These are phyloP conservation scores for Boletus barrowsii DNA, from an alignment of 768 basidiomycete genomes.

Conservation along the genomic window DNA sequence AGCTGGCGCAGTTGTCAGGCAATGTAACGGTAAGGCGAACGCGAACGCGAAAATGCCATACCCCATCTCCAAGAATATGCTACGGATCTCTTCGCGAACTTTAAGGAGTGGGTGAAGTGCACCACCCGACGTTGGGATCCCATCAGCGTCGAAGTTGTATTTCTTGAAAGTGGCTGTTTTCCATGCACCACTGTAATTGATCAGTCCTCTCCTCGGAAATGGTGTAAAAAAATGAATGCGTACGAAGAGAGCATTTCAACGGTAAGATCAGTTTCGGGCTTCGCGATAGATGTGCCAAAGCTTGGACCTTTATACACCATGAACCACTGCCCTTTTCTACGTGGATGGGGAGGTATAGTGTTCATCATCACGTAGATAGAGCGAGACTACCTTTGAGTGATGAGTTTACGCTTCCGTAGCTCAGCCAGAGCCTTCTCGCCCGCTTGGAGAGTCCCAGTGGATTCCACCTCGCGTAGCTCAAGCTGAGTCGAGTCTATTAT, in stretches of 20 bases:
- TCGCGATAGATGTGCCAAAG: slow-evolving; percentile 88
- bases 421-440: slow-evolving; percentile 86
- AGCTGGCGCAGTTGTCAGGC: slow-evolving; percentile 47
- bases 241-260: slow-evolving; percentile 93
- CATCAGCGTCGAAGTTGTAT: slow-evolving; percentile 98
- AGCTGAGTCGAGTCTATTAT: slow-evolving; percentile 75
- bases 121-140: slow-evolving; percentile 83
- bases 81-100: slow-evolving; percentile 95
- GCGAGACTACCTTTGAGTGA: slow-evolving; percentile 65
- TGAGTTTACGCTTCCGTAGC: slow-evolving; percentile 87
- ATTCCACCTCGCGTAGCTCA: slow-evolving; percentile 70
- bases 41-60: slow-evolving; percentile 34
- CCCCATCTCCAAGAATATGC: slow-evolving; percentile 99
- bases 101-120: slow-evolving; percentile 95
- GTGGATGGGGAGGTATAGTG: slow-evolving; percentile 1
- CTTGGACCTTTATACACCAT: slow-evolving; percentile 77
- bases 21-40: neutral
- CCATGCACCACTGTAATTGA: slow-evolving; percentile 75
- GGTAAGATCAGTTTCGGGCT: slow-evolving; percentile 95
- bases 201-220: neutral
- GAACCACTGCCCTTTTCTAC: slow-evolving; percentile 95
- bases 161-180: slow-evolving; percentile 93
- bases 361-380: neutral
- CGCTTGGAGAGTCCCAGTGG: slow-evolving; percentile 64
- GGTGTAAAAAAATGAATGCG: slow-evolving; percentile 24